These are phyloP conservation scores for Phanerochaete carnosa DNA, from an alignment of 768 basidiomycete genomes.

Conservation along the genomic window DNA sequence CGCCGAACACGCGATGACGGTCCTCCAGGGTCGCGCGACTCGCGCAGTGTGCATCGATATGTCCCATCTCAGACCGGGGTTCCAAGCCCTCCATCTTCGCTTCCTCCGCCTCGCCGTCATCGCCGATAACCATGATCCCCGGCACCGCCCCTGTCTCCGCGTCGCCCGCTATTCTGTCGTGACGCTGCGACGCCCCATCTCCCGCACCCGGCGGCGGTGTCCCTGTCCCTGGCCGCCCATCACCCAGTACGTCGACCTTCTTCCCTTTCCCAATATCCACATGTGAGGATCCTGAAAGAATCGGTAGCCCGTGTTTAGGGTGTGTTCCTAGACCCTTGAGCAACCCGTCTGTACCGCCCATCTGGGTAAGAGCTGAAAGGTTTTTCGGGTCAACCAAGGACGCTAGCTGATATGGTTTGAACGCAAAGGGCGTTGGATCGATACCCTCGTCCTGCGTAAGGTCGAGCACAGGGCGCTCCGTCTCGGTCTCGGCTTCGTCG, in stretches of 20 bases:
- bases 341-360: constrained; percentile 72
- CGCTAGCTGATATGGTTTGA: constrained; percentile 74
- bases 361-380: constrained; percentile 53
- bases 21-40: constrained; percentile 38
- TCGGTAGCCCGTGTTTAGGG: constrained; percentile 40
- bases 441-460: constrained; percentile 40
- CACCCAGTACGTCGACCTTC: not conserved
- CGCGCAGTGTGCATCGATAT: constrained; percentile 5
- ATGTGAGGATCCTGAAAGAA: constrained; percentile 10
- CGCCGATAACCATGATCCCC: constrained; percentile 23
- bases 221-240: constrained; percentile 14
- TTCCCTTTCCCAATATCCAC: constrained; percentile 16
- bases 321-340: constrained; percentile 75
- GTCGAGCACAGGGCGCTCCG: constrained; percentile 26
- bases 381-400: constrained; percentile 89
- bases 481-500: constrained; percentile 20
- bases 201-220: constrained; percentile 24
- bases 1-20: constrained; percentile 47
- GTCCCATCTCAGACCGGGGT: constrained; percentile 12
- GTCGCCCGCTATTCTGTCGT: constrained; percentile 20
- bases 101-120: constrained; percentile 6
- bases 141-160: constrained; percentile 16
- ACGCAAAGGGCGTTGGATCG: constrained; percentile 70
- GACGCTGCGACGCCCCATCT: constrained; percentile 30
- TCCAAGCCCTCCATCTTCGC: constrained; percentile 8